Percentiles rank a stretch among this genome's conserved stretches.
These are phyloP conservation scores for Alternaria arbusti DNA, from an alignment of 2,329 filamentous ascomycete genomes.

Conservation along the genomic window DNA sequence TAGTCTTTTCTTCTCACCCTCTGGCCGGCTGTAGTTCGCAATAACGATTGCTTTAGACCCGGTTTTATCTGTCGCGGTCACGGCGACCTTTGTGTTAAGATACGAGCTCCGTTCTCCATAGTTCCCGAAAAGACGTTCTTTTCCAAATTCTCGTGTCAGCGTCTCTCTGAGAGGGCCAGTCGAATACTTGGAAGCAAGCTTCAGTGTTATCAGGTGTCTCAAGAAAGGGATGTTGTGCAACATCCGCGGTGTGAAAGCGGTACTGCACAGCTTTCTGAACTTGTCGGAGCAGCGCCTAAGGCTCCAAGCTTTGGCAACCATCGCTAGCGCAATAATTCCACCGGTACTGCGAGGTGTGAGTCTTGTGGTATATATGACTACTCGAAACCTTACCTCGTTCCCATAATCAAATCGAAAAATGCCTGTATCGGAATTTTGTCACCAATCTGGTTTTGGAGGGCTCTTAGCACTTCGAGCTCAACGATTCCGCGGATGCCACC, in stretches of 20 bases:
- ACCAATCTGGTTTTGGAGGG: conserved; percentile 51
- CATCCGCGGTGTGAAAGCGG: conserved; percentile 51
- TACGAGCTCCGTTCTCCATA: not conserved
- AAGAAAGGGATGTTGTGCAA: conserved; percentile 45
- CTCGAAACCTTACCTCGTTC: conserved; percentile 21
- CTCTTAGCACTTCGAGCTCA: conserved; percentile 52
- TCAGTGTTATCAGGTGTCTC: conserved; percentile 18
- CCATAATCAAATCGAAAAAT: conserved; percentile 58
- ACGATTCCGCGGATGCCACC: conserved; percentile 30
- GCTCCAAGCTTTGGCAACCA: conserved; percentile 48
- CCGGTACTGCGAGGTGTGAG: conserved; percentile 42
- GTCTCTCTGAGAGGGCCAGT: not conserved
- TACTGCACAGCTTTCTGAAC: conserved; percentile 49
- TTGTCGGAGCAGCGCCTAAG: conserved; percentile 44
- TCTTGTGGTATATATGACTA: not conserved
- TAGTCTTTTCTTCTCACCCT: conserved; percentile 20
- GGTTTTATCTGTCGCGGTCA: not conserved
- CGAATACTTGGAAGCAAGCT: not conserved
- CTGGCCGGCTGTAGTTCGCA: conserved; percentile 14
- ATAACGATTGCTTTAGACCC: conserved; percentile 24
- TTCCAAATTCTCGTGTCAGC: not conserved
- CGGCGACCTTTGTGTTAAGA: not conserved
- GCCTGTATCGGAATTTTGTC: conserved; percentile 49
- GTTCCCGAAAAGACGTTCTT: conserved; percentile 24
- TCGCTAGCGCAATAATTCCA: conserved; percentile 53